Base-by-base conservation (phyloP, 257 asterid species). In the Henckelia pumila region DNA sequence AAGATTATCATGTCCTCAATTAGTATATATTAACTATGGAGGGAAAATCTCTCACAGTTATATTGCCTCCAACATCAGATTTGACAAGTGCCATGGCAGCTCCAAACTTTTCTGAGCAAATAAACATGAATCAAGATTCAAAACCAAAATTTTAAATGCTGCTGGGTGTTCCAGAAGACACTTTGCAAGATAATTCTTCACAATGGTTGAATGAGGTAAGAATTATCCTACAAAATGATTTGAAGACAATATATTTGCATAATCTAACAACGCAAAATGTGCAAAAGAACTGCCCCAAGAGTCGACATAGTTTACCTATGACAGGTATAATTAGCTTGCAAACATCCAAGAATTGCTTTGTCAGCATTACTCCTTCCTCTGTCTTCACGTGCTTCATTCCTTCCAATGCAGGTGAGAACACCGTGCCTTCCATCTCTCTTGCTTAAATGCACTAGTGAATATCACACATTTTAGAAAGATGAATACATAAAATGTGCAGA, bases 1-100 rank as follows among this genome's bases (percentile, higher is more conserved):
- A 64, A 37, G 67, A 60, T 55, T 21, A 70, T 47, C n/a, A 66
- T 68, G 53, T 14, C 22, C 8, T 32, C 24, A 14, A 70, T 59
- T 59, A 26, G 73, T 59, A 14, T 44, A 71, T 62, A 74, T 29
- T 29, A 72, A 47, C 66, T 3, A 52, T 8, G 63, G 61, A 67
- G 68, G 59, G 59, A 61, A 49, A 63, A 65, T 8, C 56, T 67
- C 91, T 80, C 70, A 91, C 99, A 61, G 84, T 82, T 76, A 94
- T 79, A 77, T 94, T 94, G 76, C 97, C 99, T 61, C 95, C 95
- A 73, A 88, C 79, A 73, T 94, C 97, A 77, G 97, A 80, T 81
- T 94, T 94, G 75, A 91, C 96, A 62, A 94, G 85, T 59, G 88
- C 77, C 97, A 94, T 86, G 49, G 99, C 89, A 73, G 99, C 85